These are phyloP conservation scores for Dichotomocladium elegans DNA, from an alignment of 371 early-diverging fungal genomes.

Conservation along the genomic window DNA sequence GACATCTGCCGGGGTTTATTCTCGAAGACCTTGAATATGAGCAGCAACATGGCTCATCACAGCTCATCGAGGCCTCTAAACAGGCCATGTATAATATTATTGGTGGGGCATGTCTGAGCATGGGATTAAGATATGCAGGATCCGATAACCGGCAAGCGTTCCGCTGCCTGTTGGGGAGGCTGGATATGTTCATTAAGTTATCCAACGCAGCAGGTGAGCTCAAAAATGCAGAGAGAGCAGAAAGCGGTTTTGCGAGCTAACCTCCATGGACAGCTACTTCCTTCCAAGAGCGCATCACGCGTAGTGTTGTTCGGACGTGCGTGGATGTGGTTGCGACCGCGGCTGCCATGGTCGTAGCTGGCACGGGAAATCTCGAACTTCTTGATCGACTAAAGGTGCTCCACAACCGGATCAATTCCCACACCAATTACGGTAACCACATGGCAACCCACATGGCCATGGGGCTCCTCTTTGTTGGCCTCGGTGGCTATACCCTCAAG, in stretches of 20 bases:
- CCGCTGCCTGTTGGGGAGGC: constrained; percentile 35
- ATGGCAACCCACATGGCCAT: constrained; percentile 82
- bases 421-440: constrained; percentile 72
- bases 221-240: too few species aligned
- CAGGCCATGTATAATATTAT: constrained; percentile 66
- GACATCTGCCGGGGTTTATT: constrained; percentile 64
- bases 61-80: constrained; percentile 26
- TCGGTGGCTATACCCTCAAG: constrained; percentile 74
- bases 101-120: constrained; percentile 75
- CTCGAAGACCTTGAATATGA: not conserved
- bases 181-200: constrained; percentile 50
- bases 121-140: constrained; percentile 83
- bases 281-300: constrained; percentile 58
- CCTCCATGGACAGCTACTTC: constrained; percentile 27
- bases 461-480: constrained; percentile 80
- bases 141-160: constrained; percentile 56
- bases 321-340: constrained; percentile 65
- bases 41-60: constrained; percentile 14
- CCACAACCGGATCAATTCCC: constrained; percentile 35
- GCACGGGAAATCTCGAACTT: constrained; percentile 68
- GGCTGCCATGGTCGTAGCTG: constrained; percentile 77
- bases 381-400: constrained; percentile 54
- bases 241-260: not conserved
- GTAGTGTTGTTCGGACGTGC: constrained; percentile 50
- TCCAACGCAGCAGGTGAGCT: constrained; percentile 31